A percentile compares a stretch with the other conserved stretches of the same genome.
These are phyloP conservation scores for Trametes cinnabarina DNA, from an alignment of 768 basidiomycete genomes.

Conservation along the genomic window DNA sequence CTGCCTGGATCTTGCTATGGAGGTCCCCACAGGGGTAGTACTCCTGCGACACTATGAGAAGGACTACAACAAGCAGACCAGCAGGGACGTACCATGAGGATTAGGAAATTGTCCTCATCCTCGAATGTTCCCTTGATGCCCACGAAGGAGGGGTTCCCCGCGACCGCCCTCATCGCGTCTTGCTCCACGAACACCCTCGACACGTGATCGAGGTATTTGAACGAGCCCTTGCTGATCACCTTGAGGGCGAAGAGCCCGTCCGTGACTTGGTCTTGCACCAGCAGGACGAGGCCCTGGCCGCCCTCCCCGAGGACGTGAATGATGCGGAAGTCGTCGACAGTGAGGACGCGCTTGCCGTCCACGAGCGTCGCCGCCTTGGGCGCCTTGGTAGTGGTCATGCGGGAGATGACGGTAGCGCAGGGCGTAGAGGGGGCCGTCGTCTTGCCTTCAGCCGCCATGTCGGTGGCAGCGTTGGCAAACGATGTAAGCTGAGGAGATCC, in stretches of 20 bases:
- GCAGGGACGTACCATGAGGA: conserved; percentile 5
- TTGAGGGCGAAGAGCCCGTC: conserved; percentile 72
- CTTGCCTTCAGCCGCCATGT: not conserved
- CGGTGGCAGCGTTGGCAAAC: not conserved
- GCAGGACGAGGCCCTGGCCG: conserved; percentile 19
- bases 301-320: conserved; percentile 20
- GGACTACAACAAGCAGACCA: not conserved
- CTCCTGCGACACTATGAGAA: conserved; percentile 1
- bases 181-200: conserved; percentile 11
- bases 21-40: conserved; percentile 11
- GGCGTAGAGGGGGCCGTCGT: not conserved
- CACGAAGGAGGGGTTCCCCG: conserved; percentile 3
- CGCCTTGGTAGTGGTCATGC: conserved; percentile 73
- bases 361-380: conserved; percentile 63
- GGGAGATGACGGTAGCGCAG: conserved; percentile 31
- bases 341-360: conserved; percentile 67
- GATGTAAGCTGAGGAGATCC: conserved; percentile 1
- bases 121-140: conserved; percentile 14
- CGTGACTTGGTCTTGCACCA: conserved; percentile 19
- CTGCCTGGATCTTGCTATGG: not conserved
- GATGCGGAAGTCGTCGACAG: conserved; percentile 13
- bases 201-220: conserved; percentile 46
- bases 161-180: conserved; percentile 5
- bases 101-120: conserved; percentile 13
- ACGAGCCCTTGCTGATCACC: conserved; percentile 91